A percentile compares a stretch with the other conserved stretches of the same genome.
phyloP scores from a whole-genome alignment of 208 protist species.

The Acanthamoeba castellanii region DNA sequence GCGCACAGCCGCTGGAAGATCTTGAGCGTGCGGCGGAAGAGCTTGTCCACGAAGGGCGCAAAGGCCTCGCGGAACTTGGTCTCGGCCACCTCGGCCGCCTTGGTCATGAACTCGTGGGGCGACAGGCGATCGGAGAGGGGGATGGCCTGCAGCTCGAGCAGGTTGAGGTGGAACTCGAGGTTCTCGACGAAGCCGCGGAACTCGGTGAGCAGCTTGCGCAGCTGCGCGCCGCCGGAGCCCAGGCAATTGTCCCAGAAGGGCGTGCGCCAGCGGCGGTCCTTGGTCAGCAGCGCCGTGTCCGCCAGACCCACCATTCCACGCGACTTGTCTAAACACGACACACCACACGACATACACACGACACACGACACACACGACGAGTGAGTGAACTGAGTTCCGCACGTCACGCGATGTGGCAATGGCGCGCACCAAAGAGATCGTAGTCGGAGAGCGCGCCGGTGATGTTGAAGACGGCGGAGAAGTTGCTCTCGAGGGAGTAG shows the following conservation, averaged over 20 bases:
- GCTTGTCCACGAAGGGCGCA: conserved; percentile 12
- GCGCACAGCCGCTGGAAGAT: conserved; percentile 24
- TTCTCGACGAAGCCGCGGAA: conserved; percentile 49
- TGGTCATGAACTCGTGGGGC: conserved; percentile 38
- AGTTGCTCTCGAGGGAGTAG: conserved; percentile 51
- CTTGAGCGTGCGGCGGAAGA: conserved; percentile 26
- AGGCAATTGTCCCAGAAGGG: conserved; percentile 52
- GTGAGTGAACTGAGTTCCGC: background rate
- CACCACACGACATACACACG: background rate
- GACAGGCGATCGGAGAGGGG: background rate
- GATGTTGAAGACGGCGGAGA: conserved; percentile 29
- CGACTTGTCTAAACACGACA: background rate
- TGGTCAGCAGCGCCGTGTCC: conserved; percentile 26
- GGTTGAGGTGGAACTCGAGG: conserved; percentile 16
- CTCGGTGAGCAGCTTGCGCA: conserved; percentile 60
- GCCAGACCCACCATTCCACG: background rate
- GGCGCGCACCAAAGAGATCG: conserved; percentile 55
- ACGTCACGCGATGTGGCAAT: background rate
- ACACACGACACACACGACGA: background rate
- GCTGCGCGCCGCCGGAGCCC: conserved; percentile 43
- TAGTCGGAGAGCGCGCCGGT: background rate
- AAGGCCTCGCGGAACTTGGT: conserved; percentile 59
- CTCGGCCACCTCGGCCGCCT: conserved; percentile 63
- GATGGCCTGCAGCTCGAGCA: conserved; percentile 56
- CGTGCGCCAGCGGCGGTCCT: conserved; percentile 27